Evolutionary conservation across 2,329 filamentous ascomycete genomes (phyloP).

Genomic region (Phoma sp.): DNA sequence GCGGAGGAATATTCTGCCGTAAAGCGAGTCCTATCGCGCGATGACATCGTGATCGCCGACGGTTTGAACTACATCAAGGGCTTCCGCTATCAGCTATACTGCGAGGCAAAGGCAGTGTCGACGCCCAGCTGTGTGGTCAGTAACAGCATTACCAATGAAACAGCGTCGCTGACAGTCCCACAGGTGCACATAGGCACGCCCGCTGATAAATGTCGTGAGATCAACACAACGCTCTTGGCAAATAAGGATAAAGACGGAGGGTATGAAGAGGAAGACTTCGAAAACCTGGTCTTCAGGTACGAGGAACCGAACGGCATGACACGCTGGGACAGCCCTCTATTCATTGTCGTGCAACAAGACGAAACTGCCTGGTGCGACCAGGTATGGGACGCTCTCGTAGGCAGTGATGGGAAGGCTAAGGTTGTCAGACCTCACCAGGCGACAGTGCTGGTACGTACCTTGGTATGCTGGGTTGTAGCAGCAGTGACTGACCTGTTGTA

Average conservation of each 20-base stretch:
- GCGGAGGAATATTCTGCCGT: slow-evolving; percentile 78
- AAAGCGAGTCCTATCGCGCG: slow-evolving; percentile 74
- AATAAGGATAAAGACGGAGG: slow-evolving; percentile 48
- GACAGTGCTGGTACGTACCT: slow-evolving; percentile 63
- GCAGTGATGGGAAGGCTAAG: slow-evolving; percentile 67
- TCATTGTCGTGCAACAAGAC: slow-evolving; percentile 80
- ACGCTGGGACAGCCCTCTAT: slow-evolving; percentile 83
- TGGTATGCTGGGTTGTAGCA: not conserved
- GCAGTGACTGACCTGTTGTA: slow-evolving; percentile 24
- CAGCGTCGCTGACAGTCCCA: slow-evolving; percentile 42
- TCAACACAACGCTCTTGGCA: slow-evolving; percentile 65
- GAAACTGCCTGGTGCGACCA: slow-evolving; percentile 69
- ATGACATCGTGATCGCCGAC: slow-evolving; percentile 80
- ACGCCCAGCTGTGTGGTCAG: slow-evolving; percentile 77
- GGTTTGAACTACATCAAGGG: slow-evolving; percentile 89
- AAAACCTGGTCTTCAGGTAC: slow-evolving; percentile 81
- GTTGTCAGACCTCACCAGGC: slow-evolving; percentile 75
- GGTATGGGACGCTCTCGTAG: slow-evolving; percentile 76
- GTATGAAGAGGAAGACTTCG: slow-evolving; percentile 70
- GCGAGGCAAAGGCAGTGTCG: slow-evolving; percentile 79
- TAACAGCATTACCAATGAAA: slow-evolving; percentile 2
- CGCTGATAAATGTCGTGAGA: slow-evolving; percentile 60
- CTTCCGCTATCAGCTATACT: slow-evolving; percentile 85
- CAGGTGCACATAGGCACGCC: slow-evolving; percentile 66
- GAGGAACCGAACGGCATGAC: slow-evolving; percentile 88